Base-by-base conservation (phyloP, 768 basidiomycete genomes). In the Infundibulicybe gibba region DNA sequence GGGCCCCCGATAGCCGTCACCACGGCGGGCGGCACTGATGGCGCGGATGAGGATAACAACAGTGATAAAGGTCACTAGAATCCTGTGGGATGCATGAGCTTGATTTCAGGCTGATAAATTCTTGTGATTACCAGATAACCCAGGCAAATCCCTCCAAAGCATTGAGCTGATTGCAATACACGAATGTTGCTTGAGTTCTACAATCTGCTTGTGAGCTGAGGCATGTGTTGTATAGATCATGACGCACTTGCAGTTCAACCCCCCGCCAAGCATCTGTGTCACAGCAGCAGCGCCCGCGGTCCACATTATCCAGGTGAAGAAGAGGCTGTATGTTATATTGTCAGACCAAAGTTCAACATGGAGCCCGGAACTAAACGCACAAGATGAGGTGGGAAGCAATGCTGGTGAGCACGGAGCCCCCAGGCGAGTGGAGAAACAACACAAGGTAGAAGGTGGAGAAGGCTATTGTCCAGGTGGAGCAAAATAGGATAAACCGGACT, bases 281-380 rank as follows among this genome's bases (percentile, higher is more conserved):
- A 90, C 74, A 2, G 84, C 74, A 1, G 86, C 83, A 1, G 87
- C 86, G 2, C 75, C 87, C 0, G 87, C 80, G 3, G 79, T 71
- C 89, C 89, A 92, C 49, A 89, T 71, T 32, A 90, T 71, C 86
- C 87, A 90, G 1, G 87, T 87, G 15, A 90, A 12, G 41, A 71
- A 48, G 41, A 90, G 62, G 65, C 87, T 89, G 51, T n/a, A 32
- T 11, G n/a, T n/a, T n/a, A 45, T 15, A 37, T 19, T n/a, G 12
- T 32, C 32, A 44, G 50, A 48, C 17, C 49, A 44, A 35, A 30
- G 25, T 25, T 25, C 25, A 25, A 8, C 3, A 8, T 25, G 25
- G 51, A 41, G 25, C 31, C 40, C 45, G 30, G 17, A 33, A 32
- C 15, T 32, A 32, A 25, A 71, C 85, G 50, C 54, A 88, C 87